Evolutionary conservation across 345 rosid species (phyloP).

Genomic region (Tarenaya hassleriana): DNA sequence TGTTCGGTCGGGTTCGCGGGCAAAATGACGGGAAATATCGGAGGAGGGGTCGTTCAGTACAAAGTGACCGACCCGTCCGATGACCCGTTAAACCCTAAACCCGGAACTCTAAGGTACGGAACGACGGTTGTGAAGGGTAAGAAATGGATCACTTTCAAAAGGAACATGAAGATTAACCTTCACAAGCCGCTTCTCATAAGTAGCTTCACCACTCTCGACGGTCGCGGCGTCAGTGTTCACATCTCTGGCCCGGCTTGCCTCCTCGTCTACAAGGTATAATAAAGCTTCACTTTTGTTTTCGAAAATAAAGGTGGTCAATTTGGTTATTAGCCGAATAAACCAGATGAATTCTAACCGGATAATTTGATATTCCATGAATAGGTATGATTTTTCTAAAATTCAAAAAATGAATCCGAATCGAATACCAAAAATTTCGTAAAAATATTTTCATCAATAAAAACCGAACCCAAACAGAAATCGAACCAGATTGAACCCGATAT

Average conservation of each 20-base stretch:
- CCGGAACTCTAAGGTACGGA: slow-evolving; percentile 60
- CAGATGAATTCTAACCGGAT: too few relatives aligned
- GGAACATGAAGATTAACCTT: slow-evolving; percentile 50
- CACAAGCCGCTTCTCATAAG: slow-evolving; percentile 51
- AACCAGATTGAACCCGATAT: too few relatives aligned
- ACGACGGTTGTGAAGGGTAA: slow-evolving; percentile 47
- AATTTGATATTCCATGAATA: too few relatives aligned
- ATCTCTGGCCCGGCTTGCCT: slow-evolving; percentile 57
- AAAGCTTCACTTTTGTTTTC: too few relatives aligned
- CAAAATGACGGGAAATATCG: slow-evolving; percentile 57
- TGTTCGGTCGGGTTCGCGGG: slow-evolving; percentile 65
- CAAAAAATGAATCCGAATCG: too few relatives aligned
- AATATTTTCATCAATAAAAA: too few relatives aligned
- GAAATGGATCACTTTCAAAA: slow-evolving; percentile 65
- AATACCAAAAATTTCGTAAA: too few relatives aligned
- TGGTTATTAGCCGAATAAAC: too few relatives aligned
- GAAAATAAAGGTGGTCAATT: too few relatives aligned
- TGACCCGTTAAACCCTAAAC: slow-evolving; percentile 52
- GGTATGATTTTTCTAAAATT: too few relatives aligned
- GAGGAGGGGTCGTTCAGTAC: slow-evolving; percentile 35
- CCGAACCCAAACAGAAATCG: too few relatives aligned
- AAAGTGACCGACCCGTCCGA: slow-evolving; percentile 63
- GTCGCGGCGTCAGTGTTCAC: slow-evolving; percentile 50
- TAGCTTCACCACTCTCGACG: slow-evolving; percentile 68
- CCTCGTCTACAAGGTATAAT: slow-evolving; percentile 32